These are phyloP conservation scores for Elsinoe batatas DNA, from an alignment of 2,329 filamentous ascomycete species.

Conservation along the genomic window DNA sequence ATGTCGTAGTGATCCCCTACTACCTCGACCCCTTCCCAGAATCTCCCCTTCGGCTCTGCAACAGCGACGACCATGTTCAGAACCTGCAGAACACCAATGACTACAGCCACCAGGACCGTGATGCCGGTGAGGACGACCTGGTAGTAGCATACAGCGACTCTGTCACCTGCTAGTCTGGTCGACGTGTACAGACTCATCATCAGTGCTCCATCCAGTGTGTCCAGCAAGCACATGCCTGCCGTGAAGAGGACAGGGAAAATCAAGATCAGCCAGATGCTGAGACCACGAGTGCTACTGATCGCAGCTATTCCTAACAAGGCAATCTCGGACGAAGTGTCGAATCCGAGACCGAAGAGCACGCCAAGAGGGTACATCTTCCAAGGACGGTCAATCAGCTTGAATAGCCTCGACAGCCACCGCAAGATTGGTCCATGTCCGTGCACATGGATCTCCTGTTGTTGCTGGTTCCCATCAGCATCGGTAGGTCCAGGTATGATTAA, in stretches of 20 bases:
- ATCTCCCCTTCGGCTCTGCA: conserved; percentile 60
- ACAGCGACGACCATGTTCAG: conserved; percentile 70
- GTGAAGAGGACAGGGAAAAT: conserved; percentile 89
- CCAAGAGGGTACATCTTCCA: conserved; percentile 98
- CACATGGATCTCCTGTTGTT: conserved; percentile 49
- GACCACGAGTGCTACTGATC: conserved; percentile 75
- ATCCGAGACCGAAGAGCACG: conserved; percentile 77
- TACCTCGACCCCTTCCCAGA: conserved; percentile 78
- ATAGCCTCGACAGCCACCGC: conserved; percentile 60
- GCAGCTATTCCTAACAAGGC: conserved; percentile 83
- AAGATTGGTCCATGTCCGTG: conserved; percentile 71
- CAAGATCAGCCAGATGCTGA: conserved; percentile 85
- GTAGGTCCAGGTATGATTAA: conserved; percentile 9
- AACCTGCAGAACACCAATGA: conserved; percentile 79
- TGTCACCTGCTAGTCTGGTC: conserved; percentile 64
- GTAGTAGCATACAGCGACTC: conserved; percentile 88
- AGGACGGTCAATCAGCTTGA: conserved; percentile 60
- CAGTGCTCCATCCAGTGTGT: conserved; percentile 83
- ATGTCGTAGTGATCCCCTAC: conserved; percentile 76
- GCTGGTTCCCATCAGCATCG: conserved; percentile 16
- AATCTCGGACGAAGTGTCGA: conserved; percentile 92
- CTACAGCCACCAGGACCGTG: conserved; percentile 71
- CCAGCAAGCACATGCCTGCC: conserved; percentile 87
- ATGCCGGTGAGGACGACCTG: conserved; percentile 77
- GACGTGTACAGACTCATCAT: conserved; percentile 93